A percentile compares a stretch with the other conserved stretches of the same genome.
These are phyloP conservation scores for Penicillium turbatum DNA, from an alignment of 495 filamentous ascomycete genomes.

Conservation along the genomic window DNA sequence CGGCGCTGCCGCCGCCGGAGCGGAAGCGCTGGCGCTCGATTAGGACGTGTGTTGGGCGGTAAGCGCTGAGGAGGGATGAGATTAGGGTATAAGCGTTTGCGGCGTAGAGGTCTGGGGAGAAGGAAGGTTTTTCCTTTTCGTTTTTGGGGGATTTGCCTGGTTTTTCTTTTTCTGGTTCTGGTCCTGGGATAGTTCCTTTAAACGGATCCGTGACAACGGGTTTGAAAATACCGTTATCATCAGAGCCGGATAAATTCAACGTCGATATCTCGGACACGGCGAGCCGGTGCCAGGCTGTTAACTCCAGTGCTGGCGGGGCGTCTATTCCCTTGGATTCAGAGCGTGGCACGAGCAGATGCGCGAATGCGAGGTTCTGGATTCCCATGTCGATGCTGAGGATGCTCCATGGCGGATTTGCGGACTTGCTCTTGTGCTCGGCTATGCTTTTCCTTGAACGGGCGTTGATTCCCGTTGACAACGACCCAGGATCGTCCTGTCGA, in stretches of 20 bases:
- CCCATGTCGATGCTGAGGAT: slow-evolving; percentile 87
- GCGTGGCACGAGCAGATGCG: slow-evolving; percentile 30
- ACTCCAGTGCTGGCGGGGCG: not conserved
- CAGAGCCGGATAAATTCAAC: slow-evolving; percentile 1
- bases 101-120: slow-evolving; percentile 55
- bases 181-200: not conserved
- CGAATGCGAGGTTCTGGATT: slow-evolving; percentile 75
- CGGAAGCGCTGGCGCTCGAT: slow-evolving; percentile 91
- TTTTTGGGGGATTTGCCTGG: not conserved
- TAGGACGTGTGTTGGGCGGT: slow-evolving; percentile 65
- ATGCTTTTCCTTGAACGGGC: not conserved
- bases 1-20: slow-evolving; percentile 53
- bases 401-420: slow-evolving; percentile 19
- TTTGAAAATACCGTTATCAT: not conserved
- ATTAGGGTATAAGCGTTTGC: slow-evolving; percentile 59
- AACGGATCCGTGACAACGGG: not conserved
- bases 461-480: not conserved
- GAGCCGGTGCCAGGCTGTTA: slow-evolving; percentile 40
- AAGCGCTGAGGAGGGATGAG: slow-evolving; percentile 40
- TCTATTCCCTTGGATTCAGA: not conserved
- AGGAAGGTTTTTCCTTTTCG: slow-evolving; percentile 39
- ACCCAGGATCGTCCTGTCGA: not conserved
- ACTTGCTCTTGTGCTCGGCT: not conserved
- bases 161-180: not conserved
- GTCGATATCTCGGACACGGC: slow-evolving; percentile 23